Percentiles rank a stretch among this genome's conserved stretches.
Evolutionary conservation across 208 protist species (phyloP).

Genomic region (Crithidia fasciculata): DNA sequence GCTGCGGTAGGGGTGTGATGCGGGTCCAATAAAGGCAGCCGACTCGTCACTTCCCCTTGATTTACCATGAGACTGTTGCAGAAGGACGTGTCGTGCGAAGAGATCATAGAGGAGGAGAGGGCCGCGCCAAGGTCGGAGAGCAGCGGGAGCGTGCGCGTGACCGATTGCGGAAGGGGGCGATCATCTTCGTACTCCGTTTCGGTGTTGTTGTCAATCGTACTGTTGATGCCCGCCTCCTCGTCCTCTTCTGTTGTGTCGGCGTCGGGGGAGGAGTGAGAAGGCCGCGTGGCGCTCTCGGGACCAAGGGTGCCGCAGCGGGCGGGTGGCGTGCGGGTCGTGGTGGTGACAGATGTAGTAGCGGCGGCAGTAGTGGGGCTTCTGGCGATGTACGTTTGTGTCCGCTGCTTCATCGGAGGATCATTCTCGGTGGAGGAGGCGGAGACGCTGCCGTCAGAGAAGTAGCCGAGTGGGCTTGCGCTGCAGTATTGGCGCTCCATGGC

Average conservation of each 20-base stretch:
- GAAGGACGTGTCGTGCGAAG: slow-evolving; percentile 27
- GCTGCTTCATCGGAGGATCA: background rate
- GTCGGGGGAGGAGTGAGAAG: background rate
- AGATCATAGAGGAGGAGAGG: slow-evolving; percentile 31
- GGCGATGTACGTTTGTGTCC: background rate
- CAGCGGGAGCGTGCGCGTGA: background rate
- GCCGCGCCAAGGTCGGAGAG: slow-evolving; percentile 1
- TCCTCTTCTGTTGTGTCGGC: background rate
- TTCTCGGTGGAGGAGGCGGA: background rate
- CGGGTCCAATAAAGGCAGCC: background rate
- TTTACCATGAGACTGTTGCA: slow-evolving; percentile 22
- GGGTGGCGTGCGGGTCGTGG: background rate
- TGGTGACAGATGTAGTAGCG: background rate
- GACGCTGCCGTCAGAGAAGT: background rate
- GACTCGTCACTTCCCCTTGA: background rate
- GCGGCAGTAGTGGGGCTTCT: too few relatives aligned
- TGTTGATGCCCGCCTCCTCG: background rate
- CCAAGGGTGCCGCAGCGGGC: background rate
- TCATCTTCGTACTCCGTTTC: background rate
- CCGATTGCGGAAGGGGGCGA: background rate
- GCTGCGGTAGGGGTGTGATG: background rate
- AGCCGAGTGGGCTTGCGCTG: background rate
- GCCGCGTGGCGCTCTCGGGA: background rate
- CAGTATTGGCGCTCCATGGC: background rate
- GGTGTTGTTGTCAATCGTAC: background rate